Percentiles rank a stretch among this genome's conserved stretches.
Evolutionary conservation across 2,329 filamentous ascomycete genomes (phyloP).

Genomic region (Epichloe scottii): DNA sequence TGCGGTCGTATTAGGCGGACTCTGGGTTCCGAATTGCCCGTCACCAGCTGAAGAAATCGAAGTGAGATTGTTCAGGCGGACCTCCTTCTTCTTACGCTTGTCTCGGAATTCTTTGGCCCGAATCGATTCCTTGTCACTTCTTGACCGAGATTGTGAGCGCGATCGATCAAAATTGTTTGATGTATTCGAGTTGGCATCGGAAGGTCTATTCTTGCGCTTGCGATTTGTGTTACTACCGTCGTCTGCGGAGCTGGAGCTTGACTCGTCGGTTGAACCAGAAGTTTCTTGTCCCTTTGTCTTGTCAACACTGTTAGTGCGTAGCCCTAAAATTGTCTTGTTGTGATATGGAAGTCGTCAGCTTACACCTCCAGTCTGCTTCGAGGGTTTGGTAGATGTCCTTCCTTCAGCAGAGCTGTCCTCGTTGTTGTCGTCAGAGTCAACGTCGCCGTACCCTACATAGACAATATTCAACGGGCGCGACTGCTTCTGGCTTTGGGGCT

Average conservation of each 20-base stretch:
- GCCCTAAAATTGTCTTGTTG: too few species aligned
- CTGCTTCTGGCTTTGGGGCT: conserved; percentile 14
- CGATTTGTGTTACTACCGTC: conserved; percentile 11
- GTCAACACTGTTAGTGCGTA: background rate
- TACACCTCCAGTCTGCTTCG: conserved; percentile 16
- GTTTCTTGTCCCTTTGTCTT: conserved; percentile 7
- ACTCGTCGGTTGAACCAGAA: conserved; percentile 14
- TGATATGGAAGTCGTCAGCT: conserved; percentile 1
- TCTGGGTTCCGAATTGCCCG: conserved; percentile 8
- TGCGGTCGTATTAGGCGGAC: conserved; percentile 11
- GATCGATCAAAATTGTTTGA: conserved; percentile 15
- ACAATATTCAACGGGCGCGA: conserved; percentile 42
- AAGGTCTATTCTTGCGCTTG: conserved; percentile 16
- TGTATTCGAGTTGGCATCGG: conserved; percentile 11
- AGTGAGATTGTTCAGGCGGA: conserved; percentile 50
- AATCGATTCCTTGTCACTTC: conserved; percentile 14
- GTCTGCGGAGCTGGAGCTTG: conserved; percentile 10
- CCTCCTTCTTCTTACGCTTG: conserved; percentile 50
- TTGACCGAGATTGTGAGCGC: conserved; percentile 20
- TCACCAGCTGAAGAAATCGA: conserved; percentile 42
- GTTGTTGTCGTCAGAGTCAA: conserved; percentile 29
- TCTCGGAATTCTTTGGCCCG: conserved; percentile 40
- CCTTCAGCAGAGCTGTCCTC: conserved; percentile 21
- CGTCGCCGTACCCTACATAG: conserved; percentile 41
- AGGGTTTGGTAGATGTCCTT: conserved; percentile 23